phyloP scores from a whole-genome alignment of 148 eudicot species.

The Rhododendron henanense region DNA sequence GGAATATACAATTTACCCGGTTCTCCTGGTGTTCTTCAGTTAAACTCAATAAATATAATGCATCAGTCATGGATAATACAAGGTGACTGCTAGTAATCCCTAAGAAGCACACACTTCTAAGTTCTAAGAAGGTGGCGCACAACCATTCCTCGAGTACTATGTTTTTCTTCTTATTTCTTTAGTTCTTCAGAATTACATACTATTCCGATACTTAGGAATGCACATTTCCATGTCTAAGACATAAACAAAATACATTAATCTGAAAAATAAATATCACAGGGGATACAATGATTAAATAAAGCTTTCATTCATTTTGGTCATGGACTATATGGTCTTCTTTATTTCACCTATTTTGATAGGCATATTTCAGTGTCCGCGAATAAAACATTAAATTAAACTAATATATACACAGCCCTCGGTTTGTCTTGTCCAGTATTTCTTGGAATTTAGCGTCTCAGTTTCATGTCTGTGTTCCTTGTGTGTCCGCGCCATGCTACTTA shows the following conservation, averaged over 20 bases:
- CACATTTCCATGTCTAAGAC: background rate
- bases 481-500: background rate
- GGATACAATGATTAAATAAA: background rate
- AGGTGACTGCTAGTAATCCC: background rate
- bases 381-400: background rate
- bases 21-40: background rate
- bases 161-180: background rate
- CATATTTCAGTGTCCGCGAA: background rate
- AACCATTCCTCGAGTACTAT: background rate
- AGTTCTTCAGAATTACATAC: background rate
- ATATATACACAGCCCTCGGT: background rate
- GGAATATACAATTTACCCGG: background rate
- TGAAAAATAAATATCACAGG: background rate
- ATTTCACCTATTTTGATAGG: background rate
- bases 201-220: background rate
- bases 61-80: background rate
- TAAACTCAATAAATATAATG: background rate
- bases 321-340: background rate
- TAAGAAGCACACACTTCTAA: background rate
- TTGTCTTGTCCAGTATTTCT: background rate
- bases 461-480: background rate
- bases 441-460: background rate
- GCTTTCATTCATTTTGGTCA: background rate
- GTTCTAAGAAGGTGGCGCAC: background rate
- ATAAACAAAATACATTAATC: background rate